phyloP scores from a whole-genome alignment of 176 grass and related monocot species.

The Melocanna baccifera region DNA sequence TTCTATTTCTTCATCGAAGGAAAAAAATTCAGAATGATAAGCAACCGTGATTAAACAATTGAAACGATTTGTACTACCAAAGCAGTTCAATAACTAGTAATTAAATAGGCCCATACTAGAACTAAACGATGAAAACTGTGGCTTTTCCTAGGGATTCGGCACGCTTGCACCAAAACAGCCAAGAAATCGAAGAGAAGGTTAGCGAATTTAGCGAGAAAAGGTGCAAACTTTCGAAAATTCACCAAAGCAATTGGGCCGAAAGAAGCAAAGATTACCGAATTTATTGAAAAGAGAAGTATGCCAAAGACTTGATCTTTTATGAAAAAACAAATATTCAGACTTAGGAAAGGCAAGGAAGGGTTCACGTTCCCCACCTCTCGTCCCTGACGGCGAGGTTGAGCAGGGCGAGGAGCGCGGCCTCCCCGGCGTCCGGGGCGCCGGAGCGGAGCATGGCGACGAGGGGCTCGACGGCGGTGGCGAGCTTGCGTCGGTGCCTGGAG shows the following conservation, averaged over 20 bases:
- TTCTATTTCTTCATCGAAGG: not conserved
- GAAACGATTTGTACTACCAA: not conserved
- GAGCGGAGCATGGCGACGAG: slow-evolving; percentile 85
- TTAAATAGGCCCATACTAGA: not conserved
- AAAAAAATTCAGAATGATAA: not conserved
- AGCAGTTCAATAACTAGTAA: not conserved
- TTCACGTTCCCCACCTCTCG: slow-evolving; percentile 43
- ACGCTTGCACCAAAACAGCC: not conserved
- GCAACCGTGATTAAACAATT: slow-evolving; percentile 14
- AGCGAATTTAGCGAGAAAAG: not conserved
- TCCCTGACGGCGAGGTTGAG: slow-evolving; percentile 91
- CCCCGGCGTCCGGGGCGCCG: slow-evolving; percentile 16
- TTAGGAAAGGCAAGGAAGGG: not conserved
- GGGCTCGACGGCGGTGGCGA: slow-evolving; percentile 61
- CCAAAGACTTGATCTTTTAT: not conserved
- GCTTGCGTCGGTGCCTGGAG: slow-evolving; percentile 59
- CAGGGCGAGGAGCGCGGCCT: slow-evolving; percentile 76
- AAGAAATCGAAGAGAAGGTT: not conserved
- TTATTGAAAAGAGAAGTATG: not conserved
- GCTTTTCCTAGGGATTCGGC: not conserved
- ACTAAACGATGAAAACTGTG: not conserved
- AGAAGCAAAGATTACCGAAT: slow-evolving; percentile 5
- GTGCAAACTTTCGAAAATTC: not conserved
- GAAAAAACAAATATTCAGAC: not conserved
- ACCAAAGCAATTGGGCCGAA: not conserved